Evolutionary conservation across 768 basidiomycete species (phyloP), one percentile per base, ranked within the genome.

Genomic region (Lenzites betulinus): DNA sequence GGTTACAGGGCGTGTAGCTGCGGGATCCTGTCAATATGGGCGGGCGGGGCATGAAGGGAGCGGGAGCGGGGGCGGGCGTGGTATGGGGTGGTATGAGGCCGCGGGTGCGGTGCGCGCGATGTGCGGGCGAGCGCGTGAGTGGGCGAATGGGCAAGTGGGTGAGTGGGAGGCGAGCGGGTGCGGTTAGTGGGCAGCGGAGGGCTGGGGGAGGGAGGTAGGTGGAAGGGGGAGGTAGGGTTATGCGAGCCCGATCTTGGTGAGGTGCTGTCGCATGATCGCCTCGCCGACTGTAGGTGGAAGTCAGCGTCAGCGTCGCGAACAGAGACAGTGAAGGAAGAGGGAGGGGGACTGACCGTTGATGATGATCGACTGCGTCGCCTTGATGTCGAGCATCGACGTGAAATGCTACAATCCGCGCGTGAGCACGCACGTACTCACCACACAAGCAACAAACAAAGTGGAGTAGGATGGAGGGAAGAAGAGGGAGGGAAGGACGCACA

Each of bases 341-440:
- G 33, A 20, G 33, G 26, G 28, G 16, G 54, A 46, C 73, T 36
- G 49, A 90, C 90, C 90, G 65, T 90, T 92, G 64, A 85, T 84
- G 69, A 93, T 93, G 59, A 93, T 90, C 54, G 85, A 81, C 66
- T 92, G 90, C 0, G 91, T 93, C 5, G 92, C 82, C 73, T 88
- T 90, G 15, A 91, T 89, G 72, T 93, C 90, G 41, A 72, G 60
- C 71, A 72, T 71, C 15, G 70, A 68, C 50, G 71, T 72, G 58
- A 69, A 72, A 46, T 72, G 71, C 71, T 72, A 59, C 64, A 51
- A 33, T 22, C 35, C 43, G 23, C 43, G 16, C 43, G 23, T n/a
- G n/a, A 8, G n/a, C 2, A 22, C 18, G 18, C 43, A 44, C 41
- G 6, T 5, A 42, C 11, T 5, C 41, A 20, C 43, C 18, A 22